A percentile compares a stretch with the other conserved stretches of the same genome.
Evolutionary conservation across 176 grass and related monocot genomes (phyloP).

Genomic region (Carex cristatella): DNA sequence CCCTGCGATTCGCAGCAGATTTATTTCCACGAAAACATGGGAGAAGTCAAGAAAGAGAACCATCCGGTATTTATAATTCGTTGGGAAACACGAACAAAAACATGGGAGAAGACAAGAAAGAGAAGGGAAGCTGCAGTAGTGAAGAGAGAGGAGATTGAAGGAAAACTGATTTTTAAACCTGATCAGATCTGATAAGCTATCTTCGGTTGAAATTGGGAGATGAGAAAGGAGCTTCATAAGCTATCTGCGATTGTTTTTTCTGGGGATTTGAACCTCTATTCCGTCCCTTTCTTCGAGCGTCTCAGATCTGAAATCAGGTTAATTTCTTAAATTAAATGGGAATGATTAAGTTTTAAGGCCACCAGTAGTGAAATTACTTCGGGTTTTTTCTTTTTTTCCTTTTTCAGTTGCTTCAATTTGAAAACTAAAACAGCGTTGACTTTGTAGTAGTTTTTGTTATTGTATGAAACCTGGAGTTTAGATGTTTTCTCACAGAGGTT

Average conservation of each 20-base stretch:
- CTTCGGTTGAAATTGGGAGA: background rate
- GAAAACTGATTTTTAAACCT: background rate
- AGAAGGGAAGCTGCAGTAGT: background rate
- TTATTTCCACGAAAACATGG: too few relatives aligned
- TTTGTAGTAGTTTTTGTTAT: background rate
- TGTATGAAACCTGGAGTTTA: background rate
- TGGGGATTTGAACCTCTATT: constrained; percentile 6
- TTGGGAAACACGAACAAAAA: background rate
- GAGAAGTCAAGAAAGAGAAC: too few relatives aligned
- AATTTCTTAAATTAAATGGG: background rate
- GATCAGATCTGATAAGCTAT: background rate
- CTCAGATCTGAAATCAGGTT: background rate
- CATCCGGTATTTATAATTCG: background rate
- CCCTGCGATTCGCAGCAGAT: too few relatives aligned
- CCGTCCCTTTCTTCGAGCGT: constrained; percentile 6
- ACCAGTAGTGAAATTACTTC: background rate
- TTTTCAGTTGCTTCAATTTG: background rate
- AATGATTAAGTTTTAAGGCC: background rate
- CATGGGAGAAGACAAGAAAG: background rate
- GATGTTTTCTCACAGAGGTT: background rate
- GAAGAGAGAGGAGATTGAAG: background rate
- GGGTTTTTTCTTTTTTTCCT: background rate
- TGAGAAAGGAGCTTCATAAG: background rate
- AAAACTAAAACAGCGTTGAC: background rate
- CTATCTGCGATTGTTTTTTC: background rate